Evolutionary conservation across 2,329 filamentous ascomycete genomes (phyloP).

Genomic region (Fusarium solani-melongenae): DNA sequence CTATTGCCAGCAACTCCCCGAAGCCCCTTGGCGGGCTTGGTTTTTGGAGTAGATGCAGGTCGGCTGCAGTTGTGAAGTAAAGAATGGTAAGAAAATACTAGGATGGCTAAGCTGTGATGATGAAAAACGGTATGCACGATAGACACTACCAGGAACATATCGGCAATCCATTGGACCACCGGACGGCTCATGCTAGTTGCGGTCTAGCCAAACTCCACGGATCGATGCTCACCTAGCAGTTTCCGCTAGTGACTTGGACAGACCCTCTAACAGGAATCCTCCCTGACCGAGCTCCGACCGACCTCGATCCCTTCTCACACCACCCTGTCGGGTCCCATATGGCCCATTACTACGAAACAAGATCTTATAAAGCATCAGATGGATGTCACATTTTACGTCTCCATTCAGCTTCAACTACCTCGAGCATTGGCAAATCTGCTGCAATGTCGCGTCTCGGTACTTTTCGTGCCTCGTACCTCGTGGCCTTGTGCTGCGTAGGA

Average conservation of each 20-base stretch:
- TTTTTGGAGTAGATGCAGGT: neutral
- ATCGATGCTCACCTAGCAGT: neutral
- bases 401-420: neutral
- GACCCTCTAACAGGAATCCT: slow-evolving; percentile 27
- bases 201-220: neutral
- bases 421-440: neutral
- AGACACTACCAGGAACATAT: neutral
- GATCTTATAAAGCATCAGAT: slow-evolving; percentile 24
- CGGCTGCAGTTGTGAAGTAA: neutral
- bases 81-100: neutral
- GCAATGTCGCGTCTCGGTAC: slow-evolving; percentile 46
- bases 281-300: slow-evolving; percentile 33
- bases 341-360: neutral
- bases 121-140: neutral
- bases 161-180: neutral
- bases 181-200: neutral
- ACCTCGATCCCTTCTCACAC: slow-evolving; percentile 12
- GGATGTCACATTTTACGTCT: neutral
- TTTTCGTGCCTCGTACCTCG: slow-evolving; percentile 52
- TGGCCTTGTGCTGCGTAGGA: slow-evolving; percentile 51
- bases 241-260: neutral
- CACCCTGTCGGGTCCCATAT: slow-evolving; percentile 15
- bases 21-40: neutral
- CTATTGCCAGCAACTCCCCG: slow-evolving; percentile 33
- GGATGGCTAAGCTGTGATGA: neutral